Evolutionary conservation across 1,284 basidiomycete species (phyloP), one percentile per base, ranked within the genome.

Genomic region (Ganoderma lingzhi): DNA sequence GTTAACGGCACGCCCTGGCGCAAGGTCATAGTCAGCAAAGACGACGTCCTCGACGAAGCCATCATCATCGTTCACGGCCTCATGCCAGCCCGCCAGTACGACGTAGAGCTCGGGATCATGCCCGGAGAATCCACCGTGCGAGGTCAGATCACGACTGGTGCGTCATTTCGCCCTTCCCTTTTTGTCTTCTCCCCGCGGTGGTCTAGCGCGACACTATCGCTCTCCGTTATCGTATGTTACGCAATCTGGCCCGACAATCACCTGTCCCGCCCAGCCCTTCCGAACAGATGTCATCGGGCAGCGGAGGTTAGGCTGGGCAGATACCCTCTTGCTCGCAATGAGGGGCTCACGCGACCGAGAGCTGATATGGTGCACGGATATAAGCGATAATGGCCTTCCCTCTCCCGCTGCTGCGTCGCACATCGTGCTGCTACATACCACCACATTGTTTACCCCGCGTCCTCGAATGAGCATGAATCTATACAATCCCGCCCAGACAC

Each of bases 21-120:
- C 76, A 85, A 90, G 65, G 91, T 93, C 30, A 86, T 94, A 73
- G 88, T 93, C 71, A 88, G 90, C 69, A 88, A 93, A 73, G 90
- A 93, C 75, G 93, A 94, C 58, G 87, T 89, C 63, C 84, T 85
- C 0, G 93, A 94, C 72, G 93, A 95, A 76, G 93, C 91, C 0
- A 86, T 94, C 65, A 92, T 95, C 64, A 91, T 95, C 72, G 86
- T 95, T 39, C 94, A 93, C 70, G 92, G 92, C 3, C 85, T 95
- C 51, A 87, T 93, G 84, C 93, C 93, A 12, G 91, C 92, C 3
- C 84, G 91, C 65, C 90, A 92, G 75, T 95, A 95, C 73, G 92
- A 94, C 74, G 89, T 95, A 69, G 91, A 93, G 75, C 81, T 95
- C 5, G 90, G 86, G 0, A 83, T 95, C 30, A 87, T 90, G 8